Base-by-base conservation (phyloP, 1,284 basidiomycete genomes). In the Sporisorium exsertum region DNA sequence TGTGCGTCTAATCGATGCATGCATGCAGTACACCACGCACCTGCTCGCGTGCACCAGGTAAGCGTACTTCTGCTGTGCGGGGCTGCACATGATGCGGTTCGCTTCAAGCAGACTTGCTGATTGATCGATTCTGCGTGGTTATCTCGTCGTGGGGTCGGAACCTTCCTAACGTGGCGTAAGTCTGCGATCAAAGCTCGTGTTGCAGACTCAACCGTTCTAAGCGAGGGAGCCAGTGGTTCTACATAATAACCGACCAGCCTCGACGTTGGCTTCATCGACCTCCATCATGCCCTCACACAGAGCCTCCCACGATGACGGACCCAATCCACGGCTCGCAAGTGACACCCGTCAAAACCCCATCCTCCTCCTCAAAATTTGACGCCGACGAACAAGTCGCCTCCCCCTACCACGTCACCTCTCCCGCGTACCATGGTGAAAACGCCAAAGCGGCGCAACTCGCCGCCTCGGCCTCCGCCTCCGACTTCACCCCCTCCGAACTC, bases 401-500 rank as follows among this genome's bases (percentile, higher is more conserved):
- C 26, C 45, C 43, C 2, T 61, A 51, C 47, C 42, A 58, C 16
- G 62, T 72, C 60, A 59, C 56, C 16, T 72, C 64, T 2, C 13
- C 35, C 12, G 26, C 64, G 22, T 72, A 66, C 42, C 24, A 35
- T 9, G 63, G 53, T 24, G 72, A 74, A 16, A 74, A 74, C 29
- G 66, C 72, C 27, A 65, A 66, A 42, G 72, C 72, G 13, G 58
- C 52, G 3, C 63, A 63, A 0, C 59, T 74, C n/a, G 54, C 63
- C 5, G 56, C 63, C 35, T 50, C 56, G 4, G 47, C 63, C n/a
- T 50, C 56, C 12, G 43, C 67, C 2, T 45, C 62, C 35, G 43
- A 59, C n/a, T 35, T 70, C 37, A 65, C 72, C 2, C 40, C 54
- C 3, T 49, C 33, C 3, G 83, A 84, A 40, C 58, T 61, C 46